phyloP scores from a whole-genome alignment of 805 yeast species.

The Saccharomycopsis microspora region DNA sequence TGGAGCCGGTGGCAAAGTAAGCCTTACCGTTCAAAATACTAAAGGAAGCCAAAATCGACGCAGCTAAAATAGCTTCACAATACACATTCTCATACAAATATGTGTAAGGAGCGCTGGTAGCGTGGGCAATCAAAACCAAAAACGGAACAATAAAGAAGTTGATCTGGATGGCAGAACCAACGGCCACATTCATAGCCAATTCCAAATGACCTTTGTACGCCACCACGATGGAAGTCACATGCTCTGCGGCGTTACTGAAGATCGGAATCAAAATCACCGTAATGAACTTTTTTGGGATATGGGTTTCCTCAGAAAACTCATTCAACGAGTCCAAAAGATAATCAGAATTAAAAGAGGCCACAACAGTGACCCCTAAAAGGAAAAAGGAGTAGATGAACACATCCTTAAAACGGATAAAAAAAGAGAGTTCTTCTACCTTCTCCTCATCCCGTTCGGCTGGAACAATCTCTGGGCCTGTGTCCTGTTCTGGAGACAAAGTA shows the following conservation, averaged over 20 bases:
- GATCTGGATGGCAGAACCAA: constrained; percentile 16
- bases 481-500: too few relatives aligned
- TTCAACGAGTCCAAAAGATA: constrained; percentile 12
- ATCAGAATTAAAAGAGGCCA: constrained; percentile 14
- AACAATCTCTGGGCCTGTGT: too few relatives aligned
- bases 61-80: constrained; percentile 6
- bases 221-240: constrained; percentile 14
- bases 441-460: not conserved
- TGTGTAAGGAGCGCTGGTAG: constrained; percentile 9
- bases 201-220: constrained; percentile 15
- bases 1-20: constrained; percentile 10
- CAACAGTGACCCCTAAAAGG: constrained; percentile 9
- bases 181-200: constrained; percentile 13
- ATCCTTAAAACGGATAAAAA: constrained; percentile 1
- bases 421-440: not conserved
- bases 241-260: constrained; percentile 15
- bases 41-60: constrained; percentile 11
- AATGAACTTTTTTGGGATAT: constrained; percentile 13
- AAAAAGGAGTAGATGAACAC: constrained; percentile 6
- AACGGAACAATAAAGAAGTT: constrained; percentile 14
- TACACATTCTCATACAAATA: constrained; percentile 11
- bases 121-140: constrained; percentile 12
- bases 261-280: constrained; percentile 16
- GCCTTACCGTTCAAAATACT: constrained; percentile 12
- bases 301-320: constrained; percentile 9